phyloP scores from a whole-genome alignment of 352 stramenopile species.

The Blastocystis sp. region DNA sequence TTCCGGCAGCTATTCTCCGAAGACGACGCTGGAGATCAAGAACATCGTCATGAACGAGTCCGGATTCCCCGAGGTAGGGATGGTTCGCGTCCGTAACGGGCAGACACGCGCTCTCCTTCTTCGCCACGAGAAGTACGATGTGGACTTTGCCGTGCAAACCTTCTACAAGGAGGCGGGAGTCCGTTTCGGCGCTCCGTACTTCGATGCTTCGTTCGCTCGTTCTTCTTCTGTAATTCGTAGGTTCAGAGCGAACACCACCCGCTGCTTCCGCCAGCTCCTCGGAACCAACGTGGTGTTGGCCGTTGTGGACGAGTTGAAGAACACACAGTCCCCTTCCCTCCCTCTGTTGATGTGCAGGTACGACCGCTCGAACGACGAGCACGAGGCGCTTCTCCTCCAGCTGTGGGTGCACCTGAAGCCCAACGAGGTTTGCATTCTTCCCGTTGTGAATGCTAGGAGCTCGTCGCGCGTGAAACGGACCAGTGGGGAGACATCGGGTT shows the following conservation, averaged over 20 bases:
- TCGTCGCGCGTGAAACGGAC: not conserved
- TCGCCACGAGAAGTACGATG: constrained; percentile 17
- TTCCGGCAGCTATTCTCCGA: constrained; percentile 10
- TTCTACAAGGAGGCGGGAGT: constrained; percentile 37
- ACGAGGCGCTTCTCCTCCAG: constrained; percentile 41
- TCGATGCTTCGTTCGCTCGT: not conserved
- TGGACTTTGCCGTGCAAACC: not conserved
- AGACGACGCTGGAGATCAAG: constrained; percentile 40
- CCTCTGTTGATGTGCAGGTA: not conserved
- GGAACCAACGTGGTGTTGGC: constrained; percentile 44
- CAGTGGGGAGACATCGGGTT: constrained; percentile 66
- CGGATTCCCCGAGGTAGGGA: constrained; percentile 1
- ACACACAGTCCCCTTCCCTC: constrained; percentile 10
- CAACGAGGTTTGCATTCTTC: constrained; percentile 12
- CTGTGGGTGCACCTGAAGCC: constrained; percentile 42
- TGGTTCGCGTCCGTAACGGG: not conserved
- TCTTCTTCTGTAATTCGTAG: not conserved
- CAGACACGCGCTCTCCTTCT: constrained; percentile 4
- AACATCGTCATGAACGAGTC: constrained; percentile 20
- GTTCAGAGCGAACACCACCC: constrained; percentile 7
- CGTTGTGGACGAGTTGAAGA: not conserved
- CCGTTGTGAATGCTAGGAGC: not conserved
- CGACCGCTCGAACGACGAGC: constrained; percentile 34
- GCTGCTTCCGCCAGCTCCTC: constrained; percentile 60
- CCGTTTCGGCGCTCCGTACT: not conserved